Conservation (phyloP, 345 rosid genomes). For the Brassica napus region Da-Ae NC_063450.1:50579001-50579500, state of each 20-base stretch:
- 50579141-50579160: slow-evolving; percentile 95
- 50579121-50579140: slow-evolving; percentile 95
- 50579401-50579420: slow-evolving; percentile 12
- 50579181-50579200: slow-evolving; percentile 6
- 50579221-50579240: not conserved
- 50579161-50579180: slow-evolving; percentile 91
- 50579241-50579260: slow-evolving; percentile 51
- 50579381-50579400: slow-evolving; percentile 14
- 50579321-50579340: slow-evolving; percentile 86
- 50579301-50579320: slow-evolving; percentile 84
- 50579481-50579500: not conserved
- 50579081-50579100: slow-evolving; percentile 57
- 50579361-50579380: slow-evolving; percentile 13
- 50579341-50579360: not conserved
- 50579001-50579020: not conserved
- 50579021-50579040: not conserved
- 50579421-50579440: slow-evolving; percentile 6
- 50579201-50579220: not conserved
- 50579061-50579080: not conserved
- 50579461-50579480: not conserved
- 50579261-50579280: slow-evolving; percentile 95
- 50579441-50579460: not conserved
- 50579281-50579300: slow-evolving; percentile 77
- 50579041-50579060: slow-evolving; percentile 1
- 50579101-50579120: slow-evolving; percentile 77